Base-by-base conservation (phyloP, 129 eudicot genomes). In the Deinandra increscens region DNA sequence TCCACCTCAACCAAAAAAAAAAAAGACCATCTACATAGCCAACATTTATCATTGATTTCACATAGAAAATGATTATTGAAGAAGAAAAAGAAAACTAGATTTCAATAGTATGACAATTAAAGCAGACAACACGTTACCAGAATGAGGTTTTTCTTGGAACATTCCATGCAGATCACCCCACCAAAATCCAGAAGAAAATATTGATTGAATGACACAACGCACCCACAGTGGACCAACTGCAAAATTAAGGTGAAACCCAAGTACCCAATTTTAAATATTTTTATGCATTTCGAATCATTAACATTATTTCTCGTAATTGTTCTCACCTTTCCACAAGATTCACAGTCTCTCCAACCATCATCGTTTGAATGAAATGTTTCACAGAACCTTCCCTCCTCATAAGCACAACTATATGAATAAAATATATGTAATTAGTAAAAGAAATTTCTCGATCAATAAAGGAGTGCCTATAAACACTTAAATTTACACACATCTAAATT, bases 331-430 rank as follows among this genome's bases (percentile, higher is more conserved):
- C 83, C 88, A 64, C 95, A 88, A 22, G 91, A 78, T 85, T 85
- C 91, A 76, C 95, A 88, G 58, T 88, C 88, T 75, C 95, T 85
- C 95, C 95, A 88, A 54, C 95, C 95, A 51, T 81, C 91, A 33
- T 88, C 86, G 10, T 49, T 76, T 46, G 88, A 88, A 76, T 88
- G 95, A 79, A 88, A 88, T 15, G 84, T 80, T 77, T 85, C 95
- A 69, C 95, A 88, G 77, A 88, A 88, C 64, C 81, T 81, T 60
- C 95, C 95, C 31, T 83, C 84, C 77, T 83, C 91, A 17, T 78
- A 85, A 36, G 85, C 81, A 78, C 84, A 88, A 54, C 95, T 87
- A 70, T 50, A 66, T 60, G 37, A 18, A 80, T 48, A 41, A 60
- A 66, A 78, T 17, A 37, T 55, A 36, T 20, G 19, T 2, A 53